Base-by-base conservation (phyloP, 108 stramenopile species). In the Epithemia pelagica region DNA sequence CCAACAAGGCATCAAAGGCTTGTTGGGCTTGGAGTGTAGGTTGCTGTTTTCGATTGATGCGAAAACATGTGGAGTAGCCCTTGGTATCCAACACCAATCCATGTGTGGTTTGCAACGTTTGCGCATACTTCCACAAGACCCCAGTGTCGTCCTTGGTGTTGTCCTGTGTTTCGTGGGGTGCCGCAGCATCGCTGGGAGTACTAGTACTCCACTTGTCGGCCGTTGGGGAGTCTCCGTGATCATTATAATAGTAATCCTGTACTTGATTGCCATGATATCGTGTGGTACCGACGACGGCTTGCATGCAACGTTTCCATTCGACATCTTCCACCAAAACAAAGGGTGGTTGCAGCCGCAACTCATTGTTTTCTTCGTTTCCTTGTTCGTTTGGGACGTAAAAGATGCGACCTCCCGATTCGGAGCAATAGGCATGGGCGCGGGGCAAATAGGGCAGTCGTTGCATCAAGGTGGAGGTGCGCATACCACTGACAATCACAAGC, bases 381-480 rank as follows among this genome's bases (percentile, higher is more conserved):
- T 74, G 32, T 80, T 84, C 64, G 7, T 79, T 56, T 15, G 74
- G 29, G n/a, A 80, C 24, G 70, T 89, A 89, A 71, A 87, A 89
- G 53, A 92, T 92, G 22, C 88, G 78, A 0, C 91, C 91, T 8
- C 91, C 91, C 1, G 81, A 81, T 58, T 92, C 91, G 51, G 62
- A 66, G 32, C 77, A 81, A 58, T 92, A 92, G 37, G 88, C 91
- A 74, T 89, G 88, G 3, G 91, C 86, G 33, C 58, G 62, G 0
- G 91, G 91, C 53, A 92, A 70, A 63, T 74, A 89, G 19, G 91
- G 86, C 25, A 92, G 59, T n/a, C 91, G 74, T 25, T 80, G 81
- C 55, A 87, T 68, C 21, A 92, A 66, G 0, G 91, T 92, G 46
- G 86, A 69, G 20, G 87, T 81, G 63, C 91, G 63, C 91, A 89